Conservation (phyloP, 2,329 filamentous ascomycete species). For the Aurifilum marmelostoma region DNA sequence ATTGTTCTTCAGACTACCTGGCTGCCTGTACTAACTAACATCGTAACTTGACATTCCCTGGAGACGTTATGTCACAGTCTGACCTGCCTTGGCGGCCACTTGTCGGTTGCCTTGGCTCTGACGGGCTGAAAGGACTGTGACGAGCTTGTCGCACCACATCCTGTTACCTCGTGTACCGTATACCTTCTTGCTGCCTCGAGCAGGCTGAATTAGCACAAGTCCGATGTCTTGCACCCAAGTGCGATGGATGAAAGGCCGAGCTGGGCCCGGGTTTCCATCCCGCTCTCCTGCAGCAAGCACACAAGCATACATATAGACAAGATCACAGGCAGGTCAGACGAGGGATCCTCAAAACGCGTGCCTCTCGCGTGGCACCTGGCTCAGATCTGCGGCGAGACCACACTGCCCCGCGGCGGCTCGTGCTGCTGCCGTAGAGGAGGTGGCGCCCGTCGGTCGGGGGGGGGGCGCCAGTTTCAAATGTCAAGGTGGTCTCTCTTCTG, state of each 20-base stretch:
- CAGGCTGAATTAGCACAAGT: not conserved
- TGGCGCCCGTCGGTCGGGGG: slow-evolving; percentile 1
- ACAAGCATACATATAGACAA: not conserved
- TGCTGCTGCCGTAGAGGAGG: not conserved
- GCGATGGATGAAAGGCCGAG: not conserved
- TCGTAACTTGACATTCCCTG: not conserved
- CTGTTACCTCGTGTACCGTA: not conserved
- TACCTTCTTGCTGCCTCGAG: not conserved
- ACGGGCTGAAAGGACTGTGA: not conserved
- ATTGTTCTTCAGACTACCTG: not conserved
- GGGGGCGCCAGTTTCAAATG: slow-evolving; percentile 13
- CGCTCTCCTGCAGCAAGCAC: too few relatives aligned
- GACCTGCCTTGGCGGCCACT: not conserved
- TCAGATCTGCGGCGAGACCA: slow-evolving; percentile 9
- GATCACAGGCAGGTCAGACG: not conserved
- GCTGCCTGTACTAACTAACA: not conserved
- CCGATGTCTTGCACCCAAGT: not conserved
- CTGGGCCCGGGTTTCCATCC: not conserved
- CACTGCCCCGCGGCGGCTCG: slow-evolving; percentile 10
- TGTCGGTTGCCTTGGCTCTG: not conserved
- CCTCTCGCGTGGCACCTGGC: slow-evolving; percentile 10
- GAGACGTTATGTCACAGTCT: not conserved
- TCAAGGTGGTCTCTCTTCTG: not conserved
- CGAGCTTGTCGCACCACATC: not conserved
- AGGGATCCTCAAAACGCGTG: not conserved